Evolutionary conservation across 257 asterid genomes (phyloP), one percentile per base, ranked within the genome.

Genomic region (Forsythia viridissima): DNA sequence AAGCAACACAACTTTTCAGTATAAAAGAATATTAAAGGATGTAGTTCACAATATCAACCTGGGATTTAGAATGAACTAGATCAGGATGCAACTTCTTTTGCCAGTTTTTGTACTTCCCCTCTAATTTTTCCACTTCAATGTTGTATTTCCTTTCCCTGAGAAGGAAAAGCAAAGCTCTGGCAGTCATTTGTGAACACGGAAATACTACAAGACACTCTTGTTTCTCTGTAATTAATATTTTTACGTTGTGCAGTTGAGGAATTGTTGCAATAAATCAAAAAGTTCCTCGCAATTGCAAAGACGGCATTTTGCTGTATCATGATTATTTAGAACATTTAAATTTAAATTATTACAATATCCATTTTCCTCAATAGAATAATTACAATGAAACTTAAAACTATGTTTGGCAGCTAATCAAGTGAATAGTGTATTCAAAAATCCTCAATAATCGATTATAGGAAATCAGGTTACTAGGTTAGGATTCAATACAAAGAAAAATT

Each of bases 41-140:
- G 39, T 36, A 68, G 41, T 18, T 37, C 21, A 12, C 37, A 18
- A 78, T 67, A 80, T 72, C 40, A 82, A 93, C 99, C 95, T 89
- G 84, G 12, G 99, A 85, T 88, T 92, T 96, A 0, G 99, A 87
- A 81, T 93, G 98, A 82, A 96, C 98, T 42, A 93, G 87, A 85
- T 96, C 99, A 34, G 98, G 99, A 88, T 96, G 99, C 81, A 96
- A 92, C 87, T 92, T 96, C 92, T 90, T 96, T 85, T 93, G 99
- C 98, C 99, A 96, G 77, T 90, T 88, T 85, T 96, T 96, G 82
- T 96, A 96, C 84, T 83, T 90, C 74, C 91, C 91, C 83, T 89
- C 98, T 72, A 96, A 83, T 79, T 83, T 90, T 21, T 81, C 89
- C 76, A 82, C 92, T 77, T 87, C 88, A 52, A 91, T 59, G 20